A percentile compares a stretch with the other conserved stretches of the same genome.
These are phyloP conservation scores for Allium sativum DNA, from an alignment of 106 monocot genomes.

Conservation along the genomic window DNA sequence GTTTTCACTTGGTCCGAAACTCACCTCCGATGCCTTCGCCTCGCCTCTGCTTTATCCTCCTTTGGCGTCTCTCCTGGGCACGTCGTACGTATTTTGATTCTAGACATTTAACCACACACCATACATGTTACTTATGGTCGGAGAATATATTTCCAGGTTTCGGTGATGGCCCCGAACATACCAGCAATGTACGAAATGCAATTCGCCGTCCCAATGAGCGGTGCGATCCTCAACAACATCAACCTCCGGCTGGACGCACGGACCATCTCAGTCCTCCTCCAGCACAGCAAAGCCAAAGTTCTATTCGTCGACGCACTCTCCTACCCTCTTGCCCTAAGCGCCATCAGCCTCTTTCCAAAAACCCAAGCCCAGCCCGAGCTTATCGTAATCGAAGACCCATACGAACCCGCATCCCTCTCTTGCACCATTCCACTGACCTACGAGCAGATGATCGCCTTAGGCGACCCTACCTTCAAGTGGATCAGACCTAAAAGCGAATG, in stretches of 20 bases:
- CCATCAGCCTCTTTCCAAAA: constrained; percentile 11
- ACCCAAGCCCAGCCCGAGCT: constrained; percentile 8
- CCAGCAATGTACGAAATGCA: constrained; percentile 79
- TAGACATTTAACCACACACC: neutral
- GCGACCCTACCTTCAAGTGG: constrained; percentile 44
- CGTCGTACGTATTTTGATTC: constrained; percentile 10
- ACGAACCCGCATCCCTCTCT: neutral
- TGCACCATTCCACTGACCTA: constrained; percentile 16
- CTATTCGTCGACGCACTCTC: constrained; percentile 26
- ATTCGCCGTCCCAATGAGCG: constrained; percentile 60
- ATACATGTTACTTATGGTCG: too few species aligned
- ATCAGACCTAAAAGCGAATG: constrained; percentile 53
- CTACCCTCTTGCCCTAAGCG: constrained; percentile 9
- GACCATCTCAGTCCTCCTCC: constrained; percentile 29
- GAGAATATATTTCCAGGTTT: constrained; percentile 21
- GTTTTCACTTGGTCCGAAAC: constrained; percentile 69
- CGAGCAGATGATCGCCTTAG: constrained; percentile 28
- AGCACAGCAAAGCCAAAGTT: constrained; percentile 20
- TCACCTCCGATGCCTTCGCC: constrained; percentile 48
- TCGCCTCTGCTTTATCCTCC: constrained; percentile 40
- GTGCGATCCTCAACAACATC: constrained; percentile 36
- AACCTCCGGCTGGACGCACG: constrained; percentile 32
- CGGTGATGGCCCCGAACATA: constrained; percentile 21
- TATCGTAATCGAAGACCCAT: constrained; percentile 30
- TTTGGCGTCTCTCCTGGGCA: constrained; percentile 35